Conservation (phyloP, 148 eudicot species). For the Rhododendron simsii region DNA sequence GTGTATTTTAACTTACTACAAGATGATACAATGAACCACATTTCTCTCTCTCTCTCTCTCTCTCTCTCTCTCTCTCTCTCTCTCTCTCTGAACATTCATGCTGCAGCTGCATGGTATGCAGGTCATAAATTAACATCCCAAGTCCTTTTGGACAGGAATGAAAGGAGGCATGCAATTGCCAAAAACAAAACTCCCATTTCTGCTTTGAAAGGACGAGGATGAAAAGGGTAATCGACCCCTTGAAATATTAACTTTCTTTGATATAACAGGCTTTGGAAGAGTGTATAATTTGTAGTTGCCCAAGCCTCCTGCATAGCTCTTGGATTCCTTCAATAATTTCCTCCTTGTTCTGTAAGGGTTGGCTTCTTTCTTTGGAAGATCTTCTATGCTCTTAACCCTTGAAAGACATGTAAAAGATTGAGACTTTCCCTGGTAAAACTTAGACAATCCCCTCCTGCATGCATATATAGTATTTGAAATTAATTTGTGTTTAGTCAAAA, state of each 20-base stretch:
- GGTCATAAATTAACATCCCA: background rate
- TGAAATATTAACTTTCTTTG: conserved; percentile 40
- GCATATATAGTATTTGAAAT: conserved; percentile 6
- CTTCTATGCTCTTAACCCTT: conserved; percentile 69
- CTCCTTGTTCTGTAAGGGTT: conserved; percentile 35
- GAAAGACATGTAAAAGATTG: conserved; percentile 76
- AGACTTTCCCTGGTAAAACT: conserved; percentile 75
- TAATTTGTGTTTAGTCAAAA: background rate
- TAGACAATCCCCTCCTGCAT: conserved; percentile 83
- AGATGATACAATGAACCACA: background rate
- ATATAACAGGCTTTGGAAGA: conserved; percentile 57
- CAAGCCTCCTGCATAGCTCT: conserved; percentile 55
- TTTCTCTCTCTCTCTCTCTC: no score
- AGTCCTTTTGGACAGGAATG: conserved; percentile 20
- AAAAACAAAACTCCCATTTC: conserved; percentile 31
- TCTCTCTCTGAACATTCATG: background rate
- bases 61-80: background rate
- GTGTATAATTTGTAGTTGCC: conserved; percentile 36
- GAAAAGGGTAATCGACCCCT: conserved; percentile 22
- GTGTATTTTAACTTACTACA: background rate
- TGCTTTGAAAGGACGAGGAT: conserved; percentile 33
- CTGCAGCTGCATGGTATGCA: background rate
- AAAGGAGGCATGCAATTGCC: conserved; percentile 36
- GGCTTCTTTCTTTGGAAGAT: conserved; percentile 59
- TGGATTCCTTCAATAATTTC: conserved; percentile 38